These are phyloP conservation scores for Phytophthora ramorum DNA, from an alignment of 352 stramenopile species.

Conservation along the genomic window DNA sequence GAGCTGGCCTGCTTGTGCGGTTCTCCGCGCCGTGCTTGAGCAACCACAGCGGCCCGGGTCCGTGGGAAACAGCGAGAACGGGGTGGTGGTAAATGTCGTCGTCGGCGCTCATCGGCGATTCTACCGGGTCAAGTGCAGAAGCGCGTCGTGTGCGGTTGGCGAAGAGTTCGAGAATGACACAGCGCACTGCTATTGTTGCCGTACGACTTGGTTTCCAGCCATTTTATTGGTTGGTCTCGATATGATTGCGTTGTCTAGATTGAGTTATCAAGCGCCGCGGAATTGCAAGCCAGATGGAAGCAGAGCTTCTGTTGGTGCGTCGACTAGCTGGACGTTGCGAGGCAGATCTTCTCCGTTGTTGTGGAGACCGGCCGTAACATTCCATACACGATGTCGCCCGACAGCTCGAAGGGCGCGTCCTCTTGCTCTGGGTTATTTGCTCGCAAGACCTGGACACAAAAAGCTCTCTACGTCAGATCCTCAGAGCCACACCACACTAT, in stretches of 20 bases:
- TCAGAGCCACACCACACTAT: not conserved
- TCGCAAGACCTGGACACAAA: slow-evolving; percentile 9
- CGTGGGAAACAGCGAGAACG: slow-evolving; percentile 65
- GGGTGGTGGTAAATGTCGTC: slow-evolving; percentile 37
- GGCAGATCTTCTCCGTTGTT: slow-evolving; percentile 52
- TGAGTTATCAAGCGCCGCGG: slow-evolving; percentile 21
- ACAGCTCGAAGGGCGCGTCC: slow-evolving; percentile 40
- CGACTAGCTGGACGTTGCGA: slow-evolving; percentile 15
- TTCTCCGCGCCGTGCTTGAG: slow-evolving; percentile 55
- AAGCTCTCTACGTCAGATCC: slow-evolving; percentile 1
- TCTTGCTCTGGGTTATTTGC: slow-evolving; percentile 13
- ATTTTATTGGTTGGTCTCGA: slow-evolving; percentile 29
- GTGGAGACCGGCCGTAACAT: slow-evolving; percentile 32
- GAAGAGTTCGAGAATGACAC: slow-evolving; percentile 17
- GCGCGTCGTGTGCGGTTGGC: not conserved
- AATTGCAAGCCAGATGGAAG: not conserved
- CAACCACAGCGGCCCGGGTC: slow-evolving; percentile 66
- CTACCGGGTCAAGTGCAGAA: not conserved
- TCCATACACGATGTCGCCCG: slow-evolving; percentile 53
- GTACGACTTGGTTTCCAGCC: slow-evolving; percentile 12
- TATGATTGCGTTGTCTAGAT: slow-evolving; percentile 25
- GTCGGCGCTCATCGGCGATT: slow-evolving; percentile 10
- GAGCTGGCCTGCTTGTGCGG: slow-evolving; percentile 41
- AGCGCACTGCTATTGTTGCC: slow-evolving; percentile 2
- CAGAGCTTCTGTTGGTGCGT: too few species aligned